phyloP scores from a whole-genome alignment of 208 protist genomes.

The Trichomonas vaginalis region DNA sequence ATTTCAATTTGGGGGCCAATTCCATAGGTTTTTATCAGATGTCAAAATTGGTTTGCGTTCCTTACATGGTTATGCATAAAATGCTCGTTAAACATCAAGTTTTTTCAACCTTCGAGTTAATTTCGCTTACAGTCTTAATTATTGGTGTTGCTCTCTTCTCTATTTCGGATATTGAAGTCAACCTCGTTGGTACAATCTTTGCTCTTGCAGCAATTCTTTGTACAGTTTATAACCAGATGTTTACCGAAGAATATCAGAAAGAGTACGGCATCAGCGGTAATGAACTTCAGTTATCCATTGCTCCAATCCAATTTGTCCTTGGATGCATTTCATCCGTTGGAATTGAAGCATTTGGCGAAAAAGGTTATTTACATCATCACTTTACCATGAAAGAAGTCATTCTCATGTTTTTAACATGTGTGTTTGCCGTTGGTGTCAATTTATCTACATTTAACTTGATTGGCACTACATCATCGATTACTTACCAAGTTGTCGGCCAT shows the following conservation, averaged over 20 bases:
- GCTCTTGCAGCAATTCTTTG: constrained; percentile 18
- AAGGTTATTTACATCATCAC: background rate
- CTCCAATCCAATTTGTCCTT: background rate
- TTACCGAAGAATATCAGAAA: constrained; percentile 16
- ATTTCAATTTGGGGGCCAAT: constrained; percentile 21
- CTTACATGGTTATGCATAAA: constrained; percentile 20
- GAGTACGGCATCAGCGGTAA: constrained; percentile 9
- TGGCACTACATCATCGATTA: constrained; percentile 28
- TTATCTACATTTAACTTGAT: constrained; percentile 24
- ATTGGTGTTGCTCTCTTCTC: constrained; percentile 23
- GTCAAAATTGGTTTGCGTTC: constrained; percentile 27
- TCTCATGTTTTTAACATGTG: constrained; percentile 14
- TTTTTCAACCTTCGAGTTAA: background rate
- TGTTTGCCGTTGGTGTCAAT: constrained; percentile 24
- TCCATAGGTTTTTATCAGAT: constrained; percentile 32
- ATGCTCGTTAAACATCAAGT: background rate
- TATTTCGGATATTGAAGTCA: constrained; percentile 25
- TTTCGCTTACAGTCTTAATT: constrained; percentile 24
- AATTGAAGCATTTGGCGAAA: constrained; percentile 10
- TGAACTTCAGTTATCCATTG: constrained; percentile 15
- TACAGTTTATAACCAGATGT: constrained; percentile 27
- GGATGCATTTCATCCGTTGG: background rate
- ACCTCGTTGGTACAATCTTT: constrained; percentile 16
- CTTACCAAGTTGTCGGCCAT: constrained; percentile 31
- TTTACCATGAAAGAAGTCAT: background rate